These are phyloP conservation scores for Beta lomatogona DNA, from an alignment of 179 eudicot species.

Conservation along the genomic window DNA sequence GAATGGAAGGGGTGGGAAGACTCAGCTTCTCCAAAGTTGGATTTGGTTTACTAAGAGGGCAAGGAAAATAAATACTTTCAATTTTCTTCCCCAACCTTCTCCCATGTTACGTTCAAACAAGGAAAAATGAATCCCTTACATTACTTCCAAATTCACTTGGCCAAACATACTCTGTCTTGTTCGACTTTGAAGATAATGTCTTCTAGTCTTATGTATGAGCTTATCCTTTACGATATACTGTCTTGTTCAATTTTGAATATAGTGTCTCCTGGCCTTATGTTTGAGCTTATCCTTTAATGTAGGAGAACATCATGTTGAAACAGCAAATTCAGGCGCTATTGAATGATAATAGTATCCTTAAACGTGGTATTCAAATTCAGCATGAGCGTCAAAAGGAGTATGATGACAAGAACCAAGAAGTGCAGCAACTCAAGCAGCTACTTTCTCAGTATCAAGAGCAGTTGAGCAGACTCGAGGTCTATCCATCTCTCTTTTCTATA, in stretches of 20 bases:
- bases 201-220: too few relatives aligned
- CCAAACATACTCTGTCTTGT: too few relatives aligned
- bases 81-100: too few relatives aligned
- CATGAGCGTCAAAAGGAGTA: slow-evolving; percentile 80
- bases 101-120: too few relatives aligned
- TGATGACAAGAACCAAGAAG: slow-evolving; percentile 63
- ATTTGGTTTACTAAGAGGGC: too few relatives aligned
- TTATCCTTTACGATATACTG: neutral
- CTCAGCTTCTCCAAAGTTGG: too few relatives aligned
- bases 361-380: slow-evolving; percentile 75
- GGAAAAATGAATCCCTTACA: too few relatives aligned
- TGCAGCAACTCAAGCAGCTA: slow-evolving; percentile 65
- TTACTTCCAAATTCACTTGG: too few relatives aligned
- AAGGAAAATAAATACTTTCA: too few relatives aligned
- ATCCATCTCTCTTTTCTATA: neutral
- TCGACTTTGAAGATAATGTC: too few relatives aligned
- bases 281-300: neutral
- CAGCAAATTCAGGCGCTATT: slow-evolving; percentile 63
- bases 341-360: slow-evolving; percentile 67
- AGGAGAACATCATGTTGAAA: slow-evolving; percentile 73
- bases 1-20: too few relatives aligned
- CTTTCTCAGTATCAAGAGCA: slow-evolving; percentile 76
- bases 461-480: slow-evolving; percentile 71
- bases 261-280: neutral
- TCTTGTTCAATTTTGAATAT: neutral